Base-by-base conservation (phyloP, 2,329 filamentous ascomycete genomes). In the Xylaria multiplex region DNA sequence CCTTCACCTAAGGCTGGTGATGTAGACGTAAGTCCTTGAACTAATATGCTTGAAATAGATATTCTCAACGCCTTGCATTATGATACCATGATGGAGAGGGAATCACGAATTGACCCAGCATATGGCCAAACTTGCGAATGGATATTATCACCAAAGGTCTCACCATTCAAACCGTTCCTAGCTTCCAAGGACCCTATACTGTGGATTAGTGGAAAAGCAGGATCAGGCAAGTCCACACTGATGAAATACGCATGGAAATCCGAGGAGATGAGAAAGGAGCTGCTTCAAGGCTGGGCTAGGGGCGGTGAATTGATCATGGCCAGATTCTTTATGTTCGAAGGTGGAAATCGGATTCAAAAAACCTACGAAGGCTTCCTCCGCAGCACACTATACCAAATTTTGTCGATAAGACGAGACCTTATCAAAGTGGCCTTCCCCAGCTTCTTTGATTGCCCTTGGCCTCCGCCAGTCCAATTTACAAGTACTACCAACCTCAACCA, bases 181-280 rank as follows among this genome's bases (percentile, higher is more conserved):
- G 49, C 46, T 27, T 72, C 71, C 2, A 58, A 71, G 1, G 73
- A 75, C 14, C 69, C 73, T 6, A 56, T 74, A 42, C 42, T 75
- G n/a, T 81, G 80, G 77, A 77, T 83, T 16, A 77, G 76, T 27
- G 82, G 82, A 1, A 84, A 82, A 53, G 77, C 81, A 0, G 82
- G 82, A 19, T 80, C 80, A 13, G 82, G 82, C 6, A 84, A 84
- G 62, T 83, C 81, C 0, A 83, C 81, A 0, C 64, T 84, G n/a
- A 81, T 84, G 79, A 83, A 81, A 62, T 79, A 79, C 57, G 72
- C 82, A 2, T 75, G 64, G 54, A 69, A 77, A 32, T 70, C 78
- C 27, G n/a, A 67, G 1, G 65, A 65, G 1, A 77, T 78, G 2
- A 64, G 50, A 7, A 37, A 73, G 2, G 64, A 68, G 24, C 71